phyloP scores from a whole-genome alignment of 2,329 filamentous ascomycete genomes.

The Aspergillus pseudoglaucus region DNA sequence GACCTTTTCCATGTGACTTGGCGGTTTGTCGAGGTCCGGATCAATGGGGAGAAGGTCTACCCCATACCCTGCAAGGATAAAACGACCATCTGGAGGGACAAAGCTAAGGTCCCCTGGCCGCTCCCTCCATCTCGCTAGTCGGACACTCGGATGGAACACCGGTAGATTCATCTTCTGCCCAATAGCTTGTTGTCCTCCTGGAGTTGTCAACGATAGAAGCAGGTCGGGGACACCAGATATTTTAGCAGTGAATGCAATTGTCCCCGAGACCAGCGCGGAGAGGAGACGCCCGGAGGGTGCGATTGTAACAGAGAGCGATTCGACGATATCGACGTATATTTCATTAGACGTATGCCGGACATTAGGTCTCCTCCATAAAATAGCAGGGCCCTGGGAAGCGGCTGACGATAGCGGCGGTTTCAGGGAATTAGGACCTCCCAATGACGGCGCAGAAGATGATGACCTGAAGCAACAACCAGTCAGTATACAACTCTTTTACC shows the following conservation, averaged over 20 bases:
- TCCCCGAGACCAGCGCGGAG: conserved; percentile 80
- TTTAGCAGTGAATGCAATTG: conserved; percentile 90
- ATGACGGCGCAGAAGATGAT: conserved; percentile 30
- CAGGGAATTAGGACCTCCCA: conserved; percentile 32
- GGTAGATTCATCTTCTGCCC: conserved; percentile 72
- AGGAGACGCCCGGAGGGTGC: conserved; percentile 85
- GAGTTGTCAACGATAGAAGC: conserved; percentile 69
- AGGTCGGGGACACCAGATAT: conserved; percentile 92
- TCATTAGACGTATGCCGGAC: conserved; percentile 96
- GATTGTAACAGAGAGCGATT: conserved; percentile 79
- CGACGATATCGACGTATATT: conserved; percentile 91
- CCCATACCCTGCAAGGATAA: conserved; percentile 89
- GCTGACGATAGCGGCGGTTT: conserved; percentile 34
- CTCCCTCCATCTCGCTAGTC: conserved; percentile 83
- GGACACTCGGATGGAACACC: conserved; percentile 93
- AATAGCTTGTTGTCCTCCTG: conserved; percentile 72
- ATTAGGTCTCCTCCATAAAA: conserved; percentile 87
- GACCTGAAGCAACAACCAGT: conserved; percentile 15
- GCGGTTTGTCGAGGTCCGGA: conserved; percentile 49
- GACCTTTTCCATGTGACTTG: conserved; percentile 54
- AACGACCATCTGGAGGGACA: conserved; percentile 87
- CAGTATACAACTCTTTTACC: not conserved
- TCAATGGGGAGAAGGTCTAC: conserved; percentile 77
- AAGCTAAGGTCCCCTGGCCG: conserved; percentile 89
- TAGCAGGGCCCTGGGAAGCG: conserved; percentile 42